Evolutionary conservation across 2,329 filamentous ascomycete species (phyloP), one percentile per base, ranked within the genome.

Genomic region (Monosporascus cannonballus): DNA sequence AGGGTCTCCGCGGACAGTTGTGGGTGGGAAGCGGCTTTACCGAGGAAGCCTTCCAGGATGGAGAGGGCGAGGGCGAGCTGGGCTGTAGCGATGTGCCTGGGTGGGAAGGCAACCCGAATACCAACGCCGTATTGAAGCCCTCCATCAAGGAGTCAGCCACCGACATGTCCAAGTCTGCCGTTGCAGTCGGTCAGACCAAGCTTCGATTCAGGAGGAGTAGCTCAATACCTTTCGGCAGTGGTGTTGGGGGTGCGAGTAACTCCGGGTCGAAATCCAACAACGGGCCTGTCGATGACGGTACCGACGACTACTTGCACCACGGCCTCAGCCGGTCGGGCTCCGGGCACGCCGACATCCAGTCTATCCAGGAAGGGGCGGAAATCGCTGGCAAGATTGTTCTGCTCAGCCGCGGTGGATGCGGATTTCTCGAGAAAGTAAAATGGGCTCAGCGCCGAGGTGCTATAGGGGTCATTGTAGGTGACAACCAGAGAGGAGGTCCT

Each of bases 361-460:
- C 87, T 1, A 76, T 96, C 55, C 91, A 96, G 70, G 90, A 96
- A 71, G 85, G 85, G 50, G 91, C 93, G 22, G 93, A 97, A 68
- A 97, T 99, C 58, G 80, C 86, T 34, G 94, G 94, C 59, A 97
- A 96, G 71, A 84, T 99, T 47, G 94, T 96, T 2, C 76, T 99
- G 50, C 77, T 99, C 52, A 95, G 90, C 69, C 85, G 94, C 51
- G 94, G 94, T 53, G 94, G 93, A 7, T 99, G 94, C 69, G 94
- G 94, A 5, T 99, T 99, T 68, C 72, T 96, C 55, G 93, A 97
- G 67, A 99, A 99, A 71, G 90, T 94, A 58, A 93, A 95, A 74
- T 99, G 94, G 94, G 90, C 89, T 14, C 94, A 99, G 69, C 82
- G 91, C 56, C 83, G 94, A 64, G 94, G 94, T 24, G 94, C 88